phyloP scores from a whole-genome alignment of 169 alveolate genomes.

The Plasmodium berghei region DNA sequence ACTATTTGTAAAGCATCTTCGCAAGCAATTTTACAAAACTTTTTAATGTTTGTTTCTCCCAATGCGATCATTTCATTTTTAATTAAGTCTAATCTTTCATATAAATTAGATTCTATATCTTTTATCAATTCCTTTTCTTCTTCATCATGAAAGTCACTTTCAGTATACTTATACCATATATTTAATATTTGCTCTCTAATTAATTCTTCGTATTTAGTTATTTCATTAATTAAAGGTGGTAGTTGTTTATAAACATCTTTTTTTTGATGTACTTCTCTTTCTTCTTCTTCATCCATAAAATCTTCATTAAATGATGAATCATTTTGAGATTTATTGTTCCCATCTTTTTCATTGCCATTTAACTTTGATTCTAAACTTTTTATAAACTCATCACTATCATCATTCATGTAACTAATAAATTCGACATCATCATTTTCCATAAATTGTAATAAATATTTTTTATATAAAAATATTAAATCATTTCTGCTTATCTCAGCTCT shows the following conservation, averaged over 20 bases:
- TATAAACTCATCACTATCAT: constrained; percentile 49
- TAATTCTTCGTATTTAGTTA: constrained; percentile 69
- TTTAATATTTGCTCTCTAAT: constrained; percentile 75
- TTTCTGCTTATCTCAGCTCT: constrained; percentile 77
- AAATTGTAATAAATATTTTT: constrained; percentile 70
- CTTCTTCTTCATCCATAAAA: constrained; percentile 18
- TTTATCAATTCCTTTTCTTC: constrained; percentile 73
- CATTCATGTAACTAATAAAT: constrained; percentile 66
- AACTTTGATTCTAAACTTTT: constrained; percentile 7
- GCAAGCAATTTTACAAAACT: constrained; percentile 77
- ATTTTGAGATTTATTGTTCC: background rate
- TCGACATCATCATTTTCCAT: constrained; percentile 78
- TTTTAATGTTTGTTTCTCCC: constrained; percentile 67
- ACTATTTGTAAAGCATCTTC: constrained; percentile 77
- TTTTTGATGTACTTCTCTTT: background rate
- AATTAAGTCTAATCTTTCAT: constrained; percentile 72
- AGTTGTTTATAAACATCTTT: constrained; percentile 28
- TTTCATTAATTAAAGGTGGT: constrained; percentile 71
- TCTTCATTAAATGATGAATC: constrained; percentile 20
- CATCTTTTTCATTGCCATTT: background rate
- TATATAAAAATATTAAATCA: constrained; percentile 73
- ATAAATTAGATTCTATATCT: constrained; percentile 73
- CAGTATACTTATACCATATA: constrained; percentile 76
- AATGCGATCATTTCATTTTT: constrained; percentile 70
- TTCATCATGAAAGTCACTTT: constrained; percentile 76